Evolutionary conservation across 2,329 filamentous ascomycete species (phyloP).

Genomic region (Elsinoe necatrix): DNA sequence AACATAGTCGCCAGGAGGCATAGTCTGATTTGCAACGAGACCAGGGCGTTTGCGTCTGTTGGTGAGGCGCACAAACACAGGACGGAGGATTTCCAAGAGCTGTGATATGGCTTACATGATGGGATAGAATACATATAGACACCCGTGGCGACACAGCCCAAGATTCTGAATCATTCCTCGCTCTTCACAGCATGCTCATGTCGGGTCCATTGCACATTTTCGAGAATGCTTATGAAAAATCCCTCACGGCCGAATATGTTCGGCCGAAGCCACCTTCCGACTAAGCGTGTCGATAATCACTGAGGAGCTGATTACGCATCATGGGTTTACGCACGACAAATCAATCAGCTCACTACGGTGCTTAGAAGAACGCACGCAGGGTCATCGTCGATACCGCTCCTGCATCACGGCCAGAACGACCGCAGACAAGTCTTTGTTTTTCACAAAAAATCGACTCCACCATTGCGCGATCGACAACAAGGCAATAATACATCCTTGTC

Average conservation of each 20-base stretch:
- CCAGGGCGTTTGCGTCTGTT: not conserved
- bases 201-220: not conserved
- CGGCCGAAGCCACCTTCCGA: not conserved
- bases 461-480: not conserved
- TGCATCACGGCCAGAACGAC: not conserved
- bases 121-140: constrained; percentile 7
- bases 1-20: not conserved
- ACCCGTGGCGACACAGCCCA: constrained; percentile 1
- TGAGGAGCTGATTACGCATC: not conserved
- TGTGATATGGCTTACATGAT: not conserved
- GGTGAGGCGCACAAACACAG: not conserved
- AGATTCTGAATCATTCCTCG: not conserved
- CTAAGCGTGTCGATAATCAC: not conserved
- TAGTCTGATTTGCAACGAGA: not conserved
- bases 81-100: not conserved
- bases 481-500: not conserved
- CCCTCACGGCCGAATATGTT: not conserved
- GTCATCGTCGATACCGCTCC: not conserved
- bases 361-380: not conserved
- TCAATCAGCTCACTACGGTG: not conserved
- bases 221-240: not conserved
- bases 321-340: not conserved
- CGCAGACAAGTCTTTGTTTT: not conserved
- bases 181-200: not conserved
- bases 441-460: not conserved